Base-by-base conservation (phyloP, 2,329 filamentous ascomycete genomes). In the Colletotrichum noveboracense region DNA sequence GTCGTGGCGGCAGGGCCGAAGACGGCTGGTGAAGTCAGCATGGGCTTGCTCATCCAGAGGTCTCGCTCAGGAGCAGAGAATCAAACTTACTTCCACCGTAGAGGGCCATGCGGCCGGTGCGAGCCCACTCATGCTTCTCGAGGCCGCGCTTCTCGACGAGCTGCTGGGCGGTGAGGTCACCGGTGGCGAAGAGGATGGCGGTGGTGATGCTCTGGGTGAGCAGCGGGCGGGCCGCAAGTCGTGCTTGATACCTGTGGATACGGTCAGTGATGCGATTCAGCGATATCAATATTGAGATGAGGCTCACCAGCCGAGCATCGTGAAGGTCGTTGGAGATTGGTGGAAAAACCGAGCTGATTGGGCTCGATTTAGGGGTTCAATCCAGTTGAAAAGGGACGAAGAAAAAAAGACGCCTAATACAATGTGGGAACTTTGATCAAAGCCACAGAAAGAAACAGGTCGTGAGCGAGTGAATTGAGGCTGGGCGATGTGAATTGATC, bases 141-240 rank as follows among this genome's bases (percentile, higher is more conserved):
- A 94, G 79, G 21, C 96, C 96, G 81, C 90, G 93, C 84, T 92
- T 93, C 87, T 98, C 96, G 75, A 99, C 94, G 43, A 92, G 89
- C 86, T 98, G 96, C 86, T 99, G 97, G 48, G 97, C 95, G 79
- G 97, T 93, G 76, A 94, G 89, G 87, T 99, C 97, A 81, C 97
- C 97, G 16, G 96, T 95, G 74, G 94, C 96, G 84, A 98, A 99
- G 78, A 99, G 93, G 75, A 98, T 91, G 65, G 95, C 94, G 52
- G 96, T 98, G 72, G 96, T 98, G 80, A 98, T 87, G 83, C 94
- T 95, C 88, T 98, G 95, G 13, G 96, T 98, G 81, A 98, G 91
- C 80, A 98, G 88, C 76, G 96, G 96, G 82, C 94, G 92, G 81
- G 92, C 91, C 80, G 94, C 93, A 83, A 98, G 89, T 85, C 92